phyloP scores from a whole-genome alignment of 495 filamentous ascomycete genomes.

The Elaphomyces granulatus region DNA sequence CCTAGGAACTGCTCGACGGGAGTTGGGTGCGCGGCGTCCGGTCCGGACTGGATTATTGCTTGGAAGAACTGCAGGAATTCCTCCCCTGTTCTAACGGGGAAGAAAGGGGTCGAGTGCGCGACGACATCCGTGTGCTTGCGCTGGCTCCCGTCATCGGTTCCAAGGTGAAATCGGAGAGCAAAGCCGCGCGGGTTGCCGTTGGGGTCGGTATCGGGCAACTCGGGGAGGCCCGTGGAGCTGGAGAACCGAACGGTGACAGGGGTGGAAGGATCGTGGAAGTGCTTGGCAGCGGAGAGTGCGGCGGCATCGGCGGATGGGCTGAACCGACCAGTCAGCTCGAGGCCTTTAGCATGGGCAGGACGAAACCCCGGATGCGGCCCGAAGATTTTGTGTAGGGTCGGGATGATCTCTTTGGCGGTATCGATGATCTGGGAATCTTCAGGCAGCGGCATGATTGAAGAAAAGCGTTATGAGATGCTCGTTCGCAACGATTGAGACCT shows the following conservation, averaged over 20 bases:
- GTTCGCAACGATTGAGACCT: too few relatives aligned
- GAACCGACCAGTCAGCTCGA: conserved; percentile 36
- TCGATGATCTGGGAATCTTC: conserved; percentile 24
- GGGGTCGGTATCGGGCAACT: conserved; percentile 35
- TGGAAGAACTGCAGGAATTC: conserved; percentile 36
- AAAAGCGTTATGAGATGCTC: too few relatives aligned
- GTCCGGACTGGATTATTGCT: conserved; percentile 11
- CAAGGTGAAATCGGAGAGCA: conserved; percentile 34
- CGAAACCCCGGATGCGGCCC: conserved; percentile 33
- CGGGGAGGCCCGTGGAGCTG: conserved; percentile 36
- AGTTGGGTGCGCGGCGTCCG: too few relatives aligned
- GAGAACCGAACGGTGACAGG: conserved; percentile 38
- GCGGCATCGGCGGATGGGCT: conserved; percentile 27
- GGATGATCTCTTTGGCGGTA: conserved; percentile 25
- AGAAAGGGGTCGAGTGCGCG: conserved; percentile 32
- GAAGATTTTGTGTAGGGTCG: conserved; percentile 24
- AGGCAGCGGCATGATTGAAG: conserved; percentile 33
- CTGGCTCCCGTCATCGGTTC: conserved; percentile 11
- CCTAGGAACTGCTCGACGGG: conserved; percentile 27
- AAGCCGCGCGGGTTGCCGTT: conserved; percentile 36
- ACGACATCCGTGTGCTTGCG: conserved; percentile 42
- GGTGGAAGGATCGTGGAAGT: conserved; percentile 33
- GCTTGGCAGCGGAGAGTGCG: conserved; percentile 31
- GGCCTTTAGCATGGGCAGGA: conserved; percentile 38
- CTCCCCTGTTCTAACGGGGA: conserved; percentile 32